phyloP scores from a whole-genome alignment of 345 rosid genomes.

The Eucalyptus sideroxylon region DNA sequence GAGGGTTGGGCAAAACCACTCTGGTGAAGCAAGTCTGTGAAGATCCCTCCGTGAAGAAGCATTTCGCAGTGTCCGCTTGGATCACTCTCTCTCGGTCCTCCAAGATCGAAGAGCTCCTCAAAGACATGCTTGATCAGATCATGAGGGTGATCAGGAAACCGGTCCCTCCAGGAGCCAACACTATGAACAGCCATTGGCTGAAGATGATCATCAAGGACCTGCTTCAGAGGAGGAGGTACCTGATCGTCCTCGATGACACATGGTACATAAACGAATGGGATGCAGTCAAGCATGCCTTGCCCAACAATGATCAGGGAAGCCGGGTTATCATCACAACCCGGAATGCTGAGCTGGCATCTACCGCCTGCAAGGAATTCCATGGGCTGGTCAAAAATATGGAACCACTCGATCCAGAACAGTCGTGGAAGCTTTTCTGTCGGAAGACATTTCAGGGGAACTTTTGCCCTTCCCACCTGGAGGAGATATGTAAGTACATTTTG shows the following conservation, averaged over 20 bases:
- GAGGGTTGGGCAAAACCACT: slow-evolving; percentile 31
- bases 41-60: neutral
- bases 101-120: slow-evolving; percentile 3
- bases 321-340: slow-evolving; percentile 24
- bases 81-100: slow-evolving; percentile 11
- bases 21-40: slow-evolving; percentile 21
- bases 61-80: slow-evolving; percentile 11
- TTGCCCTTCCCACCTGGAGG: too few relatives aligned
- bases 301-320: slow-evolving; percentile 6
- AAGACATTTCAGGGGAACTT: slow-evolving; percentile 11
- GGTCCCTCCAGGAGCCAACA: slow-evolving; percentile 9
- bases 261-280: slow-evolving; percentile 23
- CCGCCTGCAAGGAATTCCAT: slow-evolving; percentile 1
- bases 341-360: slow-evolving; percentile 2
- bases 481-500: neutral
- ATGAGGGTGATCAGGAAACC: slow-evolving; percentile 3
- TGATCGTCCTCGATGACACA: slow-evolving; percentile 22
- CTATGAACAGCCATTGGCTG: slow-evolving; percentile 4
- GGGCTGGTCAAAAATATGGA: slow-evolving; percentile 7
- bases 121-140: slow-evolving; percentile 7
- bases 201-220: slow-evolving; percentile 1
- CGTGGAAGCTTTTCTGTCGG: slow-evolving; percentile 22
- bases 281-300: slow-evolving; percentile 15
- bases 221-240: slow-evolving; percentile 11
- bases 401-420: slow-evolving; percentile 8